Conservation (phyloP, 2,329 filamentous ascomycete species). For the Trichoderma koningii region DNA sequence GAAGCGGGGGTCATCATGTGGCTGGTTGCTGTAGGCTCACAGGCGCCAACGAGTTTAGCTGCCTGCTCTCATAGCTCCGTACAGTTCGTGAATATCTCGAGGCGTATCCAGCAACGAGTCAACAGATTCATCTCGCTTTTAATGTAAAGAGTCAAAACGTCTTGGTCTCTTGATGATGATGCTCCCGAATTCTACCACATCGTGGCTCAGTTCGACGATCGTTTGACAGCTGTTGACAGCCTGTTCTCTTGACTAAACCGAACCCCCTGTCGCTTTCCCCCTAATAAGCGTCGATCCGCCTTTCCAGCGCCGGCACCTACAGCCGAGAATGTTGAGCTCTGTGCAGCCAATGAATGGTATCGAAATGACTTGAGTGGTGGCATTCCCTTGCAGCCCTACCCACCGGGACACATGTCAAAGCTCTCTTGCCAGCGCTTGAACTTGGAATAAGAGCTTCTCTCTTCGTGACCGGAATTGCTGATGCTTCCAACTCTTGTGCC, state of each 20-base stretch:
- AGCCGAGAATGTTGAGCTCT: constrained; percentile 2
- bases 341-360: constrained; percentile 6
- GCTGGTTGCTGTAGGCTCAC: too few relatives aligned
- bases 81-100: too few relatives aligned
- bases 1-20: too few relatives aligned
- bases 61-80: too few relatives aligned
- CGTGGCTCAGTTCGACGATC: neutral
- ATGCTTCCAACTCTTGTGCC: neutral
- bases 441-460: neutral
- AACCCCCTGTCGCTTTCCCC: neutral
- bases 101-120: too few relatives aligned
- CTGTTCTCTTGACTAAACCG: neutral
- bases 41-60: too few relatives aligned
- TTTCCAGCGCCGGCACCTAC: constrained; percentile 13
- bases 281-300: neutral
- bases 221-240: neutral
- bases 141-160: neutral
- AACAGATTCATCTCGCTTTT: too few relatives aligned
- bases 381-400: constrained; percentile 18
- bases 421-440: neutral
- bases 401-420: constrained; percentile 12
- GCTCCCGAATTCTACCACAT: neutral
- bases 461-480: neutral
- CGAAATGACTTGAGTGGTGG: neutral
- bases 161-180: neutral